Evolutionary conservation across 768 basidiomycete genomes (phyloP).

Genomic region (Coprinopsis sp.): DNA sequence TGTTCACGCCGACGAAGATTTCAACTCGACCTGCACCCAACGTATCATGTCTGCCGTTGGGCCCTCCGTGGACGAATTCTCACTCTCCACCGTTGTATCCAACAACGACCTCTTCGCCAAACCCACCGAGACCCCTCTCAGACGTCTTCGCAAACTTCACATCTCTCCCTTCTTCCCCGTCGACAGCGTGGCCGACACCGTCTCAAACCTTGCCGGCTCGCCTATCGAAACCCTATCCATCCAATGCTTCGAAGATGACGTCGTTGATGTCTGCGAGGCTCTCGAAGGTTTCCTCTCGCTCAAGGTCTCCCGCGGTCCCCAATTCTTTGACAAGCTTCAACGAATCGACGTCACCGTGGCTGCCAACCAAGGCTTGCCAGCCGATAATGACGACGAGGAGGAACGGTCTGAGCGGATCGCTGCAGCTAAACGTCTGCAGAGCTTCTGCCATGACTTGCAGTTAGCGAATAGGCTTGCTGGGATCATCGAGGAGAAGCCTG

Average conservation of each 20-base stretch:
- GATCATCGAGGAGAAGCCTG: constrained; percentile 15
- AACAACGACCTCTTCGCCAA: constrained; percentile 37
- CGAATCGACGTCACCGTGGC: constrained; percentile 46
- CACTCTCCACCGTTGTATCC: constrained; percentile 44
- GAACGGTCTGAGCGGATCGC: constrained; percentile 33
- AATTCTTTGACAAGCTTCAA: constrained; percentile 46
- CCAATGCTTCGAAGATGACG: constrained; percentile 59
- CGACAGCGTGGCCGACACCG: constrained; percentile 55
- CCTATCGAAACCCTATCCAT: constrained; percentile 56
- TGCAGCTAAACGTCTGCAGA: constrained; percentile 44
- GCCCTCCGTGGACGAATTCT: constrained; percentile 49
- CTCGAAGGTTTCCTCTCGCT: constrained; percentile 52
- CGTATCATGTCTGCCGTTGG: constrained; percentile 60
- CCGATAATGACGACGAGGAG: constrained; percentile 22
- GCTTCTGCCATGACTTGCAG: constrained; percentile 45
- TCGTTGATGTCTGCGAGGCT: constrained; percentile 54
- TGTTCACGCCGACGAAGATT: constrained; percentile 47
- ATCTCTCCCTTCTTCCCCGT: constrained; percentile 60
- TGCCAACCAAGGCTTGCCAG: constrained; percentile 15
- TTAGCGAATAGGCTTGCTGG: constrained; percentile 34
- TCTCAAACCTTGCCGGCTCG: constrained; percentile 51
- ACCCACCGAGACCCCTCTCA: constrained; percentile 40
- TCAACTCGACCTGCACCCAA: constrained; percentile 52
- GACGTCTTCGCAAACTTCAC: constrained; percentile 49
- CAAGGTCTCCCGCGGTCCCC: constrained; percentile 43